Evolutionary conservation across 129 eudicot species (phyloP), one percentile per base, ranked within the genome.

Genomic region (Calendula officinalis): DNA sequence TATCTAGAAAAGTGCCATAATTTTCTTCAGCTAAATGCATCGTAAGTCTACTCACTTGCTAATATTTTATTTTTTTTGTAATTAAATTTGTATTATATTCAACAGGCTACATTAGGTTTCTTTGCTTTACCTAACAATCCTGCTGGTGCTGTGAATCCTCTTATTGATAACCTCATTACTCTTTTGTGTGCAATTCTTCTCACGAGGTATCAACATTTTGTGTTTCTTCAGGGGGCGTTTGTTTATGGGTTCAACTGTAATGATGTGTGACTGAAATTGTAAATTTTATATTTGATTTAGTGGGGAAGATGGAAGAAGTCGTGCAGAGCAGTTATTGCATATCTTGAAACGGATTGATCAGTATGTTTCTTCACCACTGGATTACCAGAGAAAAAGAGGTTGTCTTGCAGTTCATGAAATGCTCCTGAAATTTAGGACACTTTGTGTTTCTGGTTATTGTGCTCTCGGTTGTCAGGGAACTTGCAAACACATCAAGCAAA

Each of bases 261-360:
- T 54, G 60, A 54, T 54, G 39, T 7, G 56, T 8, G 12, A 9
- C 6, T 6, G 11, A 35, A 44, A 34, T 36, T 60, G 8, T 14
- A 52, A 52, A 3, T 10, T 47, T 11, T 39, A 14, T 56, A 12
- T 48, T 70, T 22, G 30, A 34, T 47, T 54, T 62, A 94, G 99
- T 76, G 99, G 97, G 13, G 99, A 94, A 71, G 99, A 88, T 73
- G 99, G 99, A 79, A 85, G 95, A 83, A 94, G 92, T 69, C 96
- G 96, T 8, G 89, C 99, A 61, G 99, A 94, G 66, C 99, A 94
- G 75, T 77, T 94, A 15, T 71, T 88, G 60, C 91, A 85, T 75
- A 86, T 94, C 53, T 72, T 94, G 80, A 89, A 94, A 74, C 95
- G 83, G 84, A 80, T 94, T 62, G 99, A 94, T 83, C 85, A 78